These are phyloP conservation scores for Talaromyces sp. DNA, from an alignment of 2,329 filamentous ascomycete genomes.

Conservation along the genomic window DNA sequence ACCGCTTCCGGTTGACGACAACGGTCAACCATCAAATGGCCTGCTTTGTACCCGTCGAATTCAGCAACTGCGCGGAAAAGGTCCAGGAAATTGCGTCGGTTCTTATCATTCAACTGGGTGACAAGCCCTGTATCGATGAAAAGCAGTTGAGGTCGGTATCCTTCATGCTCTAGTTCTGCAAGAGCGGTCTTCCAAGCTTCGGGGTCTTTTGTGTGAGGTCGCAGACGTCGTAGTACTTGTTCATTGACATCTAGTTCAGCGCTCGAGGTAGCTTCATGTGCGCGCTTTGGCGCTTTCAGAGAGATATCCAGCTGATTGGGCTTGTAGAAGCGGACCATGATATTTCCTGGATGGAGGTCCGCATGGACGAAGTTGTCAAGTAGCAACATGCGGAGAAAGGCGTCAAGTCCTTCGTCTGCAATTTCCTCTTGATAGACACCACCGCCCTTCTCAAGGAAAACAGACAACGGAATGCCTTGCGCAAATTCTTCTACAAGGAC, in stretches of 20 bases:
- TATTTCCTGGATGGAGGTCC: conserved; percentile 94
- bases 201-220: conserved; percentile 66
- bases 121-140: conserved; percentile 97
- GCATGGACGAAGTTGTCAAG: conserved; percentile 98
- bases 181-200: conserved; percentile 73
- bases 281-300: conserved; percentile 45
- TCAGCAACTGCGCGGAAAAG: conserved; percentile 94
- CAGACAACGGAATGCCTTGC: conserved; percentile 84
- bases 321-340: conserved; percentile 98
- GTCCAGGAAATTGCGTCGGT: conserved; percentile 87
- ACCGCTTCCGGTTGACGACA: conserved; percentile 91
- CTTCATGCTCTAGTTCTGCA: conserved; percentile 73
- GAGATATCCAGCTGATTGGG: conserved; percentile 67
- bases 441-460: conserved; percentile 86
- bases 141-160: conserved; percentile 88
- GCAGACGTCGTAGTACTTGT: conserved; percentile 73
- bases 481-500: conserved; percentile 95
- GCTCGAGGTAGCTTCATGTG: conserved; percentile 43
- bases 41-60: conserved; percentile 94
- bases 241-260: conserved; percentile 76
- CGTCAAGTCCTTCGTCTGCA: conserved; percentile 89
- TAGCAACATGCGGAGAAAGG: conserved; percentile 92
- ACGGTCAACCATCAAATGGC: conserved; percentile 91
- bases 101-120: conserved; percentile 83
- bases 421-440: conserved; percentile 93